Base-by-base conservation (phyloP, 352 stramenopile species). In the Phytophthora hibernalis region DNA sequence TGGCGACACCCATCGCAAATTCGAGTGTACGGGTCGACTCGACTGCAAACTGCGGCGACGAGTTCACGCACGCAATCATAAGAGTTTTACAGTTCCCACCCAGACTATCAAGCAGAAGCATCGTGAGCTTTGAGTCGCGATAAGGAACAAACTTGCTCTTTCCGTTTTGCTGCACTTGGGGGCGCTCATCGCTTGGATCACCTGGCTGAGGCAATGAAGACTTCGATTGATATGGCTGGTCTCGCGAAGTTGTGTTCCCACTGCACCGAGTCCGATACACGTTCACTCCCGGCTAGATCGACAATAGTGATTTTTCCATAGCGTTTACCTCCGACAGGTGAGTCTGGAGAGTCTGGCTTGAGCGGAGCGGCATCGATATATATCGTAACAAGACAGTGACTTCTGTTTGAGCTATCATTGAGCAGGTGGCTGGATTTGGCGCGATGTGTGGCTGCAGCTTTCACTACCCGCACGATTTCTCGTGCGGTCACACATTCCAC, bases 191-290 rank as follows among this genome's bases (percentile, higher is more conserved):
- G 85, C 83, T 22, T 90, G 80, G 57, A 93, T 92, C 26, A 93
- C 85, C 13, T 93, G 74, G 52, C 76, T 91, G 1, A 93, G 77
- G 57, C 82, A 91, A 60, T 91, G 84, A 22, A 93, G 70, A 54
- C 85, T 93, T 61, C 87, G 89, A 63, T 93, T 93, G 65, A 92
- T 93, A 55, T 91, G 78, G 3, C 80, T 83, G 0, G 83, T 90
- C 59, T 93, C 85, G 18, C 84, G 85, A 43, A 93, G 79, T 57
- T 92, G 85, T 28, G 70, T 65, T 8, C 83, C 85, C 2, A 84
- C 77, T 0, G 76, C 83, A 2, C 79, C 3, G 85, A 90, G 52
- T 92, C 83, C 18, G 80, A 85, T 20, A 54, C 85, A 3, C 82
- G 82, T 43, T 93, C 85, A 43, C 85, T 93, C 0, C 82, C 85